A percentile compares a stretch with the other conserved stretches of the same genome.
Conservation (phyloP, 202 grass and related monocot genomes). For the Zizania palustris region DNA sequence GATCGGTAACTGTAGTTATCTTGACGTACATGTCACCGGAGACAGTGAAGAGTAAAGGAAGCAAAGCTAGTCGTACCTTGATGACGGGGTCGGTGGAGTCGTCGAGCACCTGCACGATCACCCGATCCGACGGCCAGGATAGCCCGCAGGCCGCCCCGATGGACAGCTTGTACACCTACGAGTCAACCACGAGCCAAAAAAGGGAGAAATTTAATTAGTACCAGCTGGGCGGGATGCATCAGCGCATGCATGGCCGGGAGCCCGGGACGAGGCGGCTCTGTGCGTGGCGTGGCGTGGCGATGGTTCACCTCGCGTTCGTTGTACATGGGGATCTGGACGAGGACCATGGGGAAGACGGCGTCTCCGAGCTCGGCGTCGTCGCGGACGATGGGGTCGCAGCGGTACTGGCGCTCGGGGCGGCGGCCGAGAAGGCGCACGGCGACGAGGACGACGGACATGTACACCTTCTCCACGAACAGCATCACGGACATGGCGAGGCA, state of each 20-base stretch:
- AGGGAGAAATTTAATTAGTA: too few species aligned
- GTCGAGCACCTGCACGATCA: constrained; percentile 94
- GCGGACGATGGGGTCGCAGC: constrained; percentile 56
- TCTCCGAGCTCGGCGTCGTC: constrained; percentile 64
- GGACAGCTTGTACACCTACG: constrained; percentile 84
- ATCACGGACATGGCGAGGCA: constrained; percentile 83
- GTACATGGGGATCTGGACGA: constrained; percentile 95
- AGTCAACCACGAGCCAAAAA: neutral
- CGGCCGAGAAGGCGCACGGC: constrained; percentile 50
- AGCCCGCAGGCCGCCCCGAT: constrained; percentile 86
- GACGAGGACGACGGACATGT: constrained; percentile 64
- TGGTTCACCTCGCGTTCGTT: constrained; percentile 69
- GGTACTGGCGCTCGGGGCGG: constrained; percentile 57
- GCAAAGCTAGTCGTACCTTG: constrained; percentile 35
- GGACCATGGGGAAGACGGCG: constrained; percentile 70
- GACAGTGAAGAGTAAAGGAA: too few species aligned
- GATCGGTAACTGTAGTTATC: too few species aligned
- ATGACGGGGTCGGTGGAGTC: constrained; percentile 82
- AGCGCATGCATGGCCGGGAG: too few species aligned
- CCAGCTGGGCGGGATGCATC: too few species aligned
- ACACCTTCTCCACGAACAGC: constrained; percentile 80
- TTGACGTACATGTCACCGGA: too few species aligned
- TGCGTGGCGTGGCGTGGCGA: neutral
- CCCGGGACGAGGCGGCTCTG: too few species aligned
- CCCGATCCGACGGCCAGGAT: constrained; percentile 80